phyloP scores from a whole-genome alignment of 768 basidiomycete species.

The Tubosaeta sp. region DNA sequence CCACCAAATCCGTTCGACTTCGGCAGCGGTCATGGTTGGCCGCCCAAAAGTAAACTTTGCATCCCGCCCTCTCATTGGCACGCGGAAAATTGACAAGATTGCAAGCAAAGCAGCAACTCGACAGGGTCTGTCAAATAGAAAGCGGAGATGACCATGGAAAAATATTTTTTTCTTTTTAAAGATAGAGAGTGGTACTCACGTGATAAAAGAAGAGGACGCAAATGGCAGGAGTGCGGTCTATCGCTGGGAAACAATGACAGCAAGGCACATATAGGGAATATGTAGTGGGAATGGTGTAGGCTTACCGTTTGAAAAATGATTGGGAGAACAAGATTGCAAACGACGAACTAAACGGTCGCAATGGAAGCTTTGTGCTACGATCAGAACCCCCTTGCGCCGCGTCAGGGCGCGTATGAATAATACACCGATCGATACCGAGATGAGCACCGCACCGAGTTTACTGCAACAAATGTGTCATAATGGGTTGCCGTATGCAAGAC shows the following conservation, averaged over 20 bases:
- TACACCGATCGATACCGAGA: conserved; percentile 9
- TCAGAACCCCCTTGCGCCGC: conserved; percentile 36
- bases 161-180: conserved; percentile 1
- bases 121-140: conserved; percentile 8
- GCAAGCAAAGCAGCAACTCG: neutral
- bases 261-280: conserved; percentile 8
- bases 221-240: conserved; percentile 33
- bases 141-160: conserved; percentile 27
- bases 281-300: neutral
- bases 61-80: conserved; percentile 5
- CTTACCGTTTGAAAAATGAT: conserved; percentile 47
- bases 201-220: conserved; percentile 54
- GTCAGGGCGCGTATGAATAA: conserved; percentile 21
- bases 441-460: conserved; percentile 2
- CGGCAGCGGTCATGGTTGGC: conserved; percentile 30
- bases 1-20: conserved; percentile 53
- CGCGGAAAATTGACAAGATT: conserved; percentile 6
- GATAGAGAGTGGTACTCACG: conserved; percentile 35
- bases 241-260: conserved; percentile 14
- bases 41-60: conserved; percentile 24
- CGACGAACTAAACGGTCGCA: conserved; percentile 45
- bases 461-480: conserved; percentile 7
- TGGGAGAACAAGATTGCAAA: conserved; percentile 50
- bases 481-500: conserved; percentile 24
- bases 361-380: neutral